Evolutionary conservation across 2,329 filamentous ascomycete species (phyloP).

Genomic region (Pseudocercospora eumusae): DNA sequence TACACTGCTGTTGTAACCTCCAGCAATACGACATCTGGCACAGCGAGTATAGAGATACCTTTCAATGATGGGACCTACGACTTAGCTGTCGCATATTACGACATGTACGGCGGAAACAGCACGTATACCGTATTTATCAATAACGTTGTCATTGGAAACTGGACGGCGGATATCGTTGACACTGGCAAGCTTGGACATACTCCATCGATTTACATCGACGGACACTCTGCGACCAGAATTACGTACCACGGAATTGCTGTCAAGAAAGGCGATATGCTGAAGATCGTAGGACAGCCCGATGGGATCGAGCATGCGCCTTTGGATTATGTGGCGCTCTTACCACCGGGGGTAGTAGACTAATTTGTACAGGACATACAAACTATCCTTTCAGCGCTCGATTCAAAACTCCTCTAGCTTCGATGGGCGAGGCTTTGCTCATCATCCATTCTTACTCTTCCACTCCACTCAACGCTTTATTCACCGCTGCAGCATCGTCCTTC

Average conservation of each 20-base stretch:
- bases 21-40: slow-evolving; percentile 55
- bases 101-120: slow-evolving; percentile 60
- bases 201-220: slow-evolving; percentile 61
- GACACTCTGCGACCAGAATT: slow-evolving; percentile 64
- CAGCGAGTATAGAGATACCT: slow-evolving; percentile 50
- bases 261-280: slow-evolving; percentile 54
- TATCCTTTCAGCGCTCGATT: not conserved
- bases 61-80: slow-evolving; percentile 61
- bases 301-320: slow-evolving; percentile 65
- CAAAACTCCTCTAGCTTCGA: not conserved
- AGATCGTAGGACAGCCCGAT: slow-evolving; percentile 59
- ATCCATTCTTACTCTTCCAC: not conserved
- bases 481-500: not conserved
- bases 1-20: slow-evolving; percentile 58
- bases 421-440: not conserved
- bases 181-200: slow-evolving; percentile 62
- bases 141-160: slow-evolving; percentile 55
- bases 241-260: slow-evolving; percentile 58
- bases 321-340: slow-evolving; percentile 67
- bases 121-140: slow-evolving; percentile 59
- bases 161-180: slow-evolving; percentile 46
- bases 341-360: slow-evolving; percentile 49
- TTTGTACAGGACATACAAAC: not conserved
- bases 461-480: not conserved
- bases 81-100: slow-evolving; percentile 67